Evolutionary conservation across 441 rosid genomes (phyloP), one percentile per base, ranked within the genome.

Genomic region (Jatropha podagrica): DNA sequence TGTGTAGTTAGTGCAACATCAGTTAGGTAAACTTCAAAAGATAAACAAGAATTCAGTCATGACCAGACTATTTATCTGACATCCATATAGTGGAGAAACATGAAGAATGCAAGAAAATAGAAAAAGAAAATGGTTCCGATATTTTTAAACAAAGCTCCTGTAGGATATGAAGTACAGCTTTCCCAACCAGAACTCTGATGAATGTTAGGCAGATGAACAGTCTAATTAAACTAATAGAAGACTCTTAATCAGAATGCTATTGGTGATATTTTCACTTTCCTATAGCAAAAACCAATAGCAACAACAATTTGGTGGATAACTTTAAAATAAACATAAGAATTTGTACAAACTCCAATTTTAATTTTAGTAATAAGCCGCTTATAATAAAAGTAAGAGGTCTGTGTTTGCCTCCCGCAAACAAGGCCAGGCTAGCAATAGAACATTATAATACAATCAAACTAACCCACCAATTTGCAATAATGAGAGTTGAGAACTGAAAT

Each of bases 401-500:
- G 14, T 59, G 38, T 61, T 12, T 7, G 65, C 40, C 63, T n/a
- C 26, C 41, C 13, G 18, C 18, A 62, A 37, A 32, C 66, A 62
- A 62, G 44, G 37, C 7, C 42, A 4, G 20, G 44, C 69, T 18
- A 27, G 46, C 15, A 73, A 67, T 17, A 54, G n/a, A 65, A 67
- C 65, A 8, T 65, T 32, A 71, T 20, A 46, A 69, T 41, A 65
- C 20, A 40, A 69, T 41, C 68, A 18, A 62, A 70, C 72, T 68
- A 82, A 74, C 93, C 78, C 81, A 94, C 98, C 99, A 76, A 96
- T 92, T 77, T 86, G 92, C 76, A 96, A 83, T 40, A 88, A 87
- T 76, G 99, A 96, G 73, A 96, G 98, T 80, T 96, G 96, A 64
- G 82, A 88, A 83, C 96, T 94, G 80, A 96, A 96, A 90, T 92